These are phyloP conservation scores for Athelia sp. DNA, from an alignment of 1,284 basidiomycete genomes.

Conservation along the genomic window DNA sequence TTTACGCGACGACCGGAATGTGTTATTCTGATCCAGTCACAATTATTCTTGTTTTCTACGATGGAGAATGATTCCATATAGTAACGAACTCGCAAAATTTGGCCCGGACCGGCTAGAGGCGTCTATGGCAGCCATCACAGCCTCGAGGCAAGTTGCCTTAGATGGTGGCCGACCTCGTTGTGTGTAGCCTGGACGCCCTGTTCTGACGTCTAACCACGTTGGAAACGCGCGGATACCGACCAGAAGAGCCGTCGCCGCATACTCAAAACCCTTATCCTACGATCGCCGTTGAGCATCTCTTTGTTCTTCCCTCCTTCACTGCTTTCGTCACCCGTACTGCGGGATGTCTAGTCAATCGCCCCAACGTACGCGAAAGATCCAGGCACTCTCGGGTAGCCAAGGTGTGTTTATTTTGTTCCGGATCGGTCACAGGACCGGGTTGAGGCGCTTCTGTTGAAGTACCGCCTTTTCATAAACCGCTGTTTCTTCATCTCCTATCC, in stretches of 20 bases:
- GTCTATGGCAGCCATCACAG: conserved; percentile 9
- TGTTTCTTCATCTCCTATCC: conserved; percentile 6
- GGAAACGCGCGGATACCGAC: conserved; percentile 27
- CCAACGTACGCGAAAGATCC: conserved; percentile 44
- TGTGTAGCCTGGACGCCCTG: conserved; percentile 19
- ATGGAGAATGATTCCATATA: too few relatives aligned
- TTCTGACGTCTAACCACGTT: conserved; percentile 30
- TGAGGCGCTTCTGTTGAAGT: conserved; percentile 8
- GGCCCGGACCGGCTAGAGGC: too few relatives aligned
- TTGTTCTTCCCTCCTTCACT: conserved; percentile 21
- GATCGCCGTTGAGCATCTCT: conserved; percentile 21
- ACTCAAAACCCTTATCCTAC: conserved; percentile 27
- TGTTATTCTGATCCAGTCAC: too few relatives aligned
- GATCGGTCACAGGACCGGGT: too few relatives aligned
- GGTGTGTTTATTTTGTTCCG: conserved; percentile 24
- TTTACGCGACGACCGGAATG: too few relatives aligned
- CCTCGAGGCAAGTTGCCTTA: conserved; percentile 35
- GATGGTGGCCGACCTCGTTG: conserved; percentile 28
- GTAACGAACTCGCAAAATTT: too few relatives aligned
- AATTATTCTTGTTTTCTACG: too few relatives aligned
- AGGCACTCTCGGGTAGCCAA: conserved; percentile 28
- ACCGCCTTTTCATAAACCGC: neutral
- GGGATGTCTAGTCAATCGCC: conserved; percentile 59
- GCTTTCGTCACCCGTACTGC: conserved; percentile 7
- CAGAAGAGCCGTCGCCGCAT: conserved; percentile 24